phyloP scores from a whole-genome alignment of 352 stramenopile species.

The Globisporangium polare region DNA sequence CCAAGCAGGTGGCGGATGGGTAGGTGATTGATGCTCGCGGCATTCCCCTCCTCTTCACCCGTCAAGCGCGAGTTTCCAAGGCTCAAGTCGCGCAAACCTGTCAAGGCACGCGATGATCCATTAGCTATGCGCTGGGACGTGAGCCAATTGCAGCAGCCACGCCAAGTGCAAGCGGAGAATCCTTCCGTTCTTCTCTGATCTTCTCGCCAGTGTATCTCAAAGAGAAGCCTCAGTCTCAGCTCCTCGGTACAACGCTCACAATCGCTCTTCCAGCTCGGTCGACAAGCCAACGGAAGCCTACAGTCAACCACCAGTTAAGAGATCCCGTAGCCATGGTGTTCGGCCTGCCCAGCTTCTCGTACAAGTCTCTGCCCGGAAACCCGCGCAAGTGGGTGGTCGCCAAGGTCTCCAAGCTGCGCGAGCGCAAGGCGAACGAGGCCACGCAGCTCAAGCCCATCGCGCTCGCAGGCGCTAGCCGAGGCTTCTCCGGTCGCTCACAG shows the following conservation, averaged over 20 bases:
- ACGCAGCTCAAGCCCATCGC: constrained; percentile 29
- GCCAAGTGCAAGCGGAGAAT: neutral
- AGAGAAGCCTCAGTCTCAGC: neutral
- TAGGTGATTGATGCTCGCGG: neutral
- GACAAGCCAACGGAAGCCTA: neutral
- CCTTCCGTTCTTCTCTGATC: neutral
- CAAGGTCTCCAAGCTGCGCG: constrained; percentile 1
- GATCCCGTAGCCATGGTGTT: neutral
- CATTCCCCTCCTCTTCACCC: too few relatives aligned
- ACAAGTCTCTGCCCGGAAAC: neutral
- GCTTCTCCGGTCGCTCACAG: constrained; percentile 29
- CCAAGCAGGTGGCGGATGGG: neutral
- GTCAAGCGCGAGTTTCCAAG: neutral
- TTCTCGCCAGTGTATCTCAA: neutral
- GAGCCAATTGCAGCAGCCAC: neutral
- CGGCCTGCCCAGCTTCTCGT: neutral
- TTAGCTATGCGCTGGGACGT: constrained; percentile 3
- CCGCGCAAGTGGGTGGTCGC: constrained; percentile 1
- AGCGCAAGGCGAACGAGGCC: constrained; percentile 12
- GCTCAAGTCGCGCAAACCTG: neutral
- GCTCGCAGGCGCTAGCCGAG: constrained; percentile 28
- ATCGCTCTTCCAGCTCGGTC: neutral
- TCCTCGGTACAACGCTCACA: neutral
- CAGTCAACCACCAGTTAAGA: neutral
- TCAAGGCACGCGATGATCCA: neutral